Conservation (phyloP, 2,329 filamentous ascomycete species). For the Paecilomyces sp. region DNA sequence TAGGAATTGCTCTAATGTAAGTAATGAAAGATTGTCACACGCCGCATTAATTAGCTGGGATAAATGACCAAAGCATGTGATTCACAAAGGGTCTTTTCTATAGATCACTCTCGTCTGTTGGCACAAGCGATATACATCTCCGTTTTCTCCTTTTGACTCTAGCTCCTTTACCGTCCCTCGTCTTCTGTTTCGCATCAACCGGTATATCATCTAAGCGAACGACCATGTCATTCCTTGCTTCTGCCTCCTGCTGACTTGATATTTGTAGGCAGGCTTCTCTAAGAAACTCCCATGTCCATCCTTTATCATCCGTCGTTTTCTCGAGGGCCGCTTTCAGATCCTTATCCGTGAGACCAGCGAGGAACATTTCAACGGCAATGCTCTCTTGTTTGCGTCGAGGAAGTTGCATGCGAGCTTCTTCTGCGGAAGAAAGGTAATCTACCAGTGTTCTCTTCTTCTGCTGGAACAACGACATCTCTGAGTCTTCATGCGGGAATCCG, state of each 20-base stretch:
- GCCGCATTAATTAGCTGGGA: neutral
- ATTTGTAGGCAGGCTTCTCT: slow-evolving; percentile 2
- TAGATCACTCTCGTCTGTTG: slow-evolving; percentile 18
- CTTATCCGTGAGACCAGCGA: slow-evolving; percentile 20
- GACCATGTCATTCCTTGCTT: neutral
- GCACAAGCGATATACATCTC: slow-evolving; percentile 21
- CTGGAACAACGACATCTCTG: neutral
- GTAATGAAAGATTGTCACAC: neutral
- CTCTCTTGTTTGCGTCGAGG: slow-evolving; percentile 11
- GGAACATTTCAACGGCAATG: slow-evolving; percentile 21
- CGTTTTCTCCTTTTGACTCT: slow-evolving; percentile 10
- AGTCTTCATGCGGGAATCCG: neutral
- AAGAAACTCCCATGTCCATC: slow-evolving; percentile 21
- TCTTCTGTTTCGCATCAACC: neutral
- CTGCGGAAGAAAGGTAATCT: slow-evolving; percentile 19
- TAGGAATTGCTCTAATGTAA: neutral
- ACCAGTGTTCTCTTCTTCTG: slow-evolving; percentile 16
- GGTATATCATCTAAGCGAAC: neutral
- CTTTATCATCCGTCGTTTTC: slow-evolving; percentile 13
- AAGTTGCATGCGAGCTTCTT: slow-evolving; percentile 10
- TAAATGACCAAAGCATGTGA: neutral
- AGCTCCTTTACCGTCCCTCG: neutral
- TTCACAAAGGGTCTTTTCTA: neutral
- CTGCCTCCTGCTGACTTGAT: neutral
- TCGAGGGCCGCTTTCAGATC: slow-evolving; percentile 12